phyloP scores from a whole-genome alignment of 257 asterid species.

The Lithospermum erythrorhizon region DNA sequence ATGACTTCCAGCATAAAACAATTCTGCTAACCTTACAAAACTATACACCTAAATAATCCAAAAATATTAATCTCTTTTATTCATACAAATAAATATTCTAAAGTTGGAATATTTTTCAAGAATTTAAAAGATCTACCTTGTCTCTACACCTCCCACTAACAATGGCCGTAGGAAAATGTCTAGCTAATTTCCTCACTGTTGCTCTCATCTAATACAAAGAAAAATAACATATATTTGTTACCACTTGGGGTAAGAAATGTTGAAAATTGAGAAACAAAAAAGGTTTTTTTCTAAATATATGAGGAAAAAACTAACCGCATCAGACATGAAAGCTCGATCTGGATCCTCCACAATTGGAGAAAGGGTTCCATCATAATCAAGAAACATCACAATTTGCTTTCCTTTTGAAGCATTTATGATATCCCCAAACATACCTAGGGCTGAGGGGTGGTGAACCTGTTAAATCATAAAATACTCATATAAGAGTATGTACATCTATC shows the following conservation, averaged over 20 bases:
- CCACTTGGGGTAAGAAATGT: neutral
- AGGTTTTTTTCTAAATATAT: neutral
- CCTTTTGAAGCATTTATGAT: conserved; percentile 74
- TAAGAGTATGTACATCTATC: too few relatives aligned
- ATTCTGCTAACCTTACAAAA: conserved; percentile 80
- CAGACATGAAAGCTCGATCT: conserved; percentile 87
- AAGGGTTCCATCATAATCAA: conserved; percentile 91
- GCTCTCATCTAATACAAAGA: conserved; percentile 57
- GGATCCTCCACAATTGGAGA: conserved; percentile 96
- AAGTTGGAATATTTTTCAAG: neutral
- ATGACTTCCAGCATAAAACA: conserved; percentile 98
- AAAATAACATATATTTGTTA: neutral
- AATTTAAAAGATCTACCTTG: conserved; percentile 37
- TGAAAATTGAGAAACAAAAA: neutral
- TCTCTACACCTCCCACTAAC: conserved; percentile 84
- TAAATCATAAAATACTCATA: conserved; percentile 8
- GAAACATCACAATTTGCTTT: conserved; percentile 77
- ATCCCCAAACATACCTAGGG: conserved; percentile 70
- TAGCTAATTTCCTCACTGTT: conserved; percentile 63
- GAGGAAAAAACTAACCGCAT: conserved; percentile 31
- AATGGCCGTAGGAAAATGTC: conserved; percentile 70
- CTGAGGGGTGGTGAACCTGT: conserved; percentile 76
- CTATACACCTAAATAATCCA: conserved; percentile 45
- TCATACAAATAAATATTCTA: neutral
- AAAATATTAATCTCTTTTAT: neutral